phyloP scores from a whole-genome alignment of 129 eudicot species.

The carrot (Daucus carota) region DH1_v3.0 NC_030387.2:39198001-39198500 shows the following conservation, averaged over 20 bases:
- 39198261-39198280: not conserved
- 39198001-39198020: not conserved
- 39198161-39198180: not conserved
- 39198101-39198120: not conserved
- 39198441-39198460: slow-evolving; percentile 83
- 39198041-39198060: no score
- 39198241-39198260: not conserved
- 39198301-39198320: not conserved
- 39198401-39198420: not conserved
- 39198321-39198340: not conserved
- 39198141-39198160: not conserved
- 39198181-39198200: no score
- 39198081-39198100: not conserved
- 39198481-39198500: slow-evolving; percentile 26
- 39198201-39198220: not conserved
- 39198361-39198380: not conserved
- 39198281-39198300: not conserved
- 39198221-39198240: not conserved
- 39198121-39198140: not conserved
- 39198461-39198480: slow-evolving; percentile 54
- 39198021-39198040: not conserved
- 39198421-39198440: slow-evolving; percentile 74
- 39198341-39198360: not conserved
- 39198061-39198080: not conserved
- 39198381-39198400: not conserved